phyloP scores from a whole-genome alignment of 2,329 filamentous ascomycete genomes.

The Fusarium scirpi region DNA sequence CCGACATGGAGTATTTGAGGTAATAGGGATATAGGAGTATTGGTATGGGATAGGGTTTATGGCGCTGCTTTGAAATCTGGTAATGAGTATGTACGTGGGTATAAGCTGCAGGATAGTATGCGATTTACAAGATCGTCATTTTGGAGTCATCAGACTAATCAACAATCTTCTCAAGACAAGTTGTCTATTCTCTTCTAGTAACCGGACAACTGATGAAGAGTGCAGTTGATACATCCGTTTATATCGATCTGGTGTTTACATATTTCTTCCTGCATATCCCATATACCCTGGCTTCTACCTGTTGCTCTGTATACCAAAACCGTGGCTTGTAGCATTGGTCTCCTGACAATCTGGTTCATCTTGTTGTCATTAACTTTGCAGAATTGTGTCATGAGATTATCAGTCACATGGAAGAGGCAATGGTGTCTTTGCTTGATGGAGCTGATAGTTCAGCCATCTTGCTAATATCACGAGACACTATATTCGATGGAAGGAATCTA shows the following conservation, averaged over 20 bases:
- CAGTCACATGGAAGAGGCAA: neutral
- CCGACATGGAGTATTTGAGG: constrained; percentile 19
- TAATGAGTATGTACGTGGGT: too few relatives aligned
- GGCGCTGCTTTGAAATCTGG: neutral
- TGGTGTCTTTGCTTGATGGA: neutral
- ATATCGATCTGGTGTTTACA: neutral
- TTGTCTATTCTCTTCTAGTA: neutral
- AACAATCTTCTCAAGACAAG: neutral
- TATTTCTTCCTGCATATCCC: neutral
- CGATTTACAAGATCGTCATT: neutral
- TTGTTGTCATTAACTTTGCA: neutral
- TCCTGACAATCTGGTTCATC: neutral
- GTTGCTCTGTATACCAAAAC: neutral
- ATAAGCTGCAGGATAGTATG: neutral
- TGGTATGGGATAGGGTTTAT: neutral
- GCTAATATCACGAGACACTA: neutral
- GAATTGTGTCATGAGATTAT: neutral
- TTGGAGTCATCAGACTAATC: neutral
- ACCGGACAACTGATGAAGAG: neutral
- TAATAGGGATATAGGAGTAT: neutral
- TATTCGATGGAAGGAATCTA: too few relatives aligned
- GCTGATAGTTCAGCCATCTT: neutral
- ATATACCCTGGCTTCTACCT: neutral
- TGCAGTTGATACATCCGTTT: neutral
- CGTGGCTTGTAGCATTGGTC: neutral